Evolutionary conservation across 2,329 filamentous ascomycete species (phyloP), one percentile per base, ranked within the genome.

Genomic region (Fusarium keratoplasticum): DNA sequence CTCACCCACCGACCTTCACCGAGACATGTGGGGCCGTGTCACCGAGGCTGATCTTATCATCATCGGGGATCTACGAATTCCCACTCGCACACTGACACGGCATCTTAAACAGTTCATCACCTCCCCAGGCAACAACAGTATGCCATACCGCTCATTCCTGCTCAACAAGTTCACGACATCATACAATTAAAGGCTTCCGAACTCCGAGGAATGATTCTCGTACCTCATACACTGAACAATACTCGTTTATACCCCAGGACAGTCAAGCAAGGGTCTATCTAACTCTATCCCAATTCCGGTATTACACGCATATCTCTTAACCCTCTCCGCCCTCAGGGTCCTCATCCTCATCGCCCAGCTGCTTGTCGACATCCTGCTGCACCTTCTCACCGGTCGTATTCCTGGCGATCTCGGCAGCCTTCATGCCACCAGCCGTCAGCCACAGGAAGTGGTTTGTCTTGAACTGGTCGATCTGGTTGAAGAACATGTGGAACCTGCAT

Each of bases 391-490:
- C 79, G 6, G 77, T 77, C 10, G 72, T 75, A 52, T 72, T 73
- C 62, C 78, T 78, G 20, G 74, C 70, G 42, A 83, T 78, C 72
- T 88, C 87, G 0, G 91, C 89, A 8, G 89, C 91, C 42, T 89
- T 84, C 54, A 94, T 86, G 4, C 93, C 93, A 10, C 89, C 90
- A 0, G 92, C 92, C 1, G 92, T 94, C 58, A 94, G 85, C 88
- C 93, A 95, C 55, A 95, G 84, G 85, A 95, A 95, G 80, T 91
- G 91, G 76, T 92, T 89, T 13, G 89, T 89, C 73, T 89, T 89
- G 83, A 92, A 94, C 80, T 92, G 91, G 80, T 95, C 93, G 68
- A 95, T 89, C 82, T 95, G 93, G 80, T 94, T 91, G 84, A 94
- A 95, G 83, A 95, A 95, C 44, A 89, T 87, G 77, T 93, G 91